Evolutionary conservation across 768 basidiomycete species (phyloP), one percentile per base, ranked within the genome.

Genomic region (Stropharia rugosoannulata): DNA sequence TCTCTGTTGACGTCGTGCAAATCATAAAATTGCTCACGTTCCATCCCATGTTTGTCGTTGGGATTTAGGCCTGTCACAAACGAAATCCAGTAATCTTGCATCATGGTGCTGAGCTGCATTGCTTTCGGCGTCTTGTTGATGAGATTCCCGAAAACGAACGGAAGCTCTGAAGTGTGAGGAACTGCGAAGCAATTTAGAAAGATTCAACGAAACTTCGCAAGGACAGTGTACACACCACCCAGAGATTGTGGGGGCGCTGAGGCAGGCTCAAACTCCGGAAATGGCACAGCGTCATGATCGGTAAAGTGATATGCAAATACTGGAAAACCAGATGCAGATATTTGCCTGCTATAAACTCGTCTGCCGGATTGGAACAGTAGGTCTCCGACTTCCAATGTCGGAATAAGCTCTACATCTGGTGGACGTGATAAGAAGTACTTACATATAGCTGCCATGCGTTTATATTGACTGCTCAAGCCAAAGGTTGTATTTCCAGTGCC

Each of bases 401-500:
- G 5, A 10, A 11, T 46, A 3, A 46, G 45, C 9, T 2, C 15
- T 11, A 32, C 12, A 46, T 11, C 5, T 32, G 15, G 15, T 46
- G 4, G 22, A 13, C 7, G 10, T 27, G 10, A 11, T 12, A 27
- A 27, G 10, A 3, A 7, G 22, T 7, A 54, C 66, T 49, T 39
- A 70, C 71, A 49, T 12, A 75, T 53, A 1, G 67, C 59, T 0
- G 72, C 51, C 19, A 57, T 60, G 11, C 70, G 66, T 53, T 73
- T 70, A 57, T 63, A 74, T n/a, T 62, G 49, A 25, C 49, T 42
- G 18, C 56, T 57, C n/a, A 74, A 56, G 0, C 77, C 76, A 56
- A 78, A 79, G 0, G 75, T 74, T 18, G 74, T 59, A 49, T 74
- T 69, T 3, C 78, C 76, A 2, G 78, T 80, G 2, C 65, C 66